Evolutionary conservation across 768 basidiomycete genomes (phyloP).

Genomic region (Boletellus ananiceps): DNA sequence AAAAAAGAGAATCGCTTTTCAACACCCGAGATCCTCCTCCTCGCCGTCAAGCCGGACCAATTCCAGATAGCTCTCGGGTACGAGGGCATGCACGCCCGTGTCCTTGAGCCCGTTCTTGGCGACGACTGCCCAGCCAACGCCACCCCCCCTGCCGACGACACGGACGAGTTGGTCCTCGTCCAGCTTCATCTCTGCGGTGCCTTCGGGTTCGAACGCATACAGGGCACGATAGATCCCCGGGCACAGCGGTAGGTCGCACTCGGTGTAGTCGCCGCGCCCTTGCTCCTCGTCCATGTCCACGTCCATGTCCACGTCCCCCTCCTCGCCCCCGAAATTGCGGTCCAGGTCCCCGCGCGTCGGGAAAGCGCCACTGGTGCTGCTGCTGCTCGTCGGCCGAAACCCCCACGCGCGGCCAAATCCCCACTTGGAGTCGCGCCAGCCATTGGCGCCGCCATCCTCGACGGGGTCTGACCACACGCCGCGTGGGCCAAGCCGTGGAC

Average conservation of each 20-base stretch:
- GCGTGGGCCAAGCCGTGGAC: background rate
- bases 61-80: constrained; percentile 77
- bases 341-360: constrained; percentile 44
- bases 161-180: constrained; percentile 72
- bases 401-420: constrained; percentile 40
- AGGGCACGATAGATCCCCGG: constrained; percentile 76
- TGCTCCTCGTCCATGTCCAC: constrained; percentile 34
- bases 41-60: constrained; percentile 38
- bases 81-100: constrained; percentile 57
- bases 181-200: constrained; percentile 77
- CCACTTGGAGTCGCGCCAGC: constrained; percentile 41
- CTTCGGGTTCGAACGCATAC: constrained; percentile 76
- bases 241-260: constrained; percentile 38
- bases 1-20: background rate
- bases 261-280: constrained; percentile 14
- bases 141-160: constrained; percentile 71
- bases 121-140: constrained; percentile 78
- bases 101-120: constrained; percentile 38
- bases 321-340: constrained; percentile 42
- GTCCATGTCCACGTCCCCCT: constrained; percentile 20
- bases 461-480: constrained; percentile 17
- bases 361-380: constrained; percentile 6
- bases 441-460: constrained; percentile 23
- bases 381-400: constrained; percentile 13
- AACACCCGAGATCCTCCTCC: constrained; percentile 11